These are phyloP conservation scores for Pilatotrama ljubarskyi DNA, from an alignment of 768 basidiomycete species.

Conservation along the genomic window DNA sequence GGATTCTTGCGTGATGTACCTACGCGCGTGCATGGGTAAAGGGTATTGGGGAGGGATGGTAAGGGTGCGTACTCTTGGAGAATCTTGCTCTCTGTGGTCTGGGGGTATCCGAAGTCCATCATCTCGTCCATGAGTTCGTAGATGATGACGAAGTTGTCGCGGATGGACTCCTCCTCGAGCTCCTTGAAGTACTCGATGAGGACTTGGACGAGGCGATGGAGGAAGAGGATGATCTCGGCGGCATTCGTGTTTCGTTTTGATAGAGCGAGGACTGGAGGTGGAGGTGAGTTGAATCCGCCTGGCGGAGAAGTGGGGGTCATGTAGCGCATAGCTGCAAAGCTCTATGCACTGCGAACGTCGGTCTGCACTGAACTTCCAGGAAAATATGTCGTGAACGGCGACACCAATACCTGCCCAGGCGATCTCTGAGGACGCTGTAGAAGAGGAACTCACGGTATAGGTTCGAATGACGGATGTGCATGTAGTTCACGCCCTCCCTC, in stretches of 20 bases:
- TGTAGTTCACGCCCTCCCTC: constrained; percentile 92
- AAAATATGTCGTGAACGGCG: no score
- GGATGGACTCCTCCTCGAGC: constrained; percentile 97
- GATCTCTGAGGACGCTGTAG: no score
- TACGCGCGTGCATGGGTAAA: constrained; percentile 29
- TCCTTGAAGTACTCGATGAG: constrained; percentile 99
- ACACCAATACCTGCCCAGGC: no score
- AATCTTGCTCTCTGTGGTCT: constrained; percentile 99
- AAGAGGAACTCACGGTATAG: constrained; percentile 73
- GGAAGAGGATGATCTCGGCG: constrained; percentile 93
- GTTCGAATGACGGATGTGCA: constrained; percentile 98
- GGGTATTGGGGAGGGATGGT: not conserved
- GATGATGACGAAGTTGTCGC: constrained; percentile 99
- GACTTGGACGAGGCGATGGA: constrained; percentile 90
- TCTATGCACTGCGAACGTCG: no score
- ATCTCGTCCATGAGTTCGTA: constrained; percentile 99
- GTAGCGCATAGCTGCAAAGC: no score
- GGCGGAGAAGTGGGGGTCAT: no score
- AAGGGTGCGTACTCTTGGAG: constrained; percentile 76
- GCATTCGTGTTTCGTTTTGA: constrained; percentile 97
- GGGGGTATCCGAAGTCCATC: constrained; percentile 99
- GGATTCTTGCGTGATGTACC: constrained; percentile 98
- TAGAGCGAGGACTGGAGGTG: constrained; percentile 77
- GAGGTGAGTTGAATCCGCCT: not conserved
- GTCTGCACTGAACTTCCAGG: no score